These are phyloP conservation scores for Pichia sp. DNA, from an alignment of 1,139 yeast genomes.

Conservation along the genomic window DNA sequence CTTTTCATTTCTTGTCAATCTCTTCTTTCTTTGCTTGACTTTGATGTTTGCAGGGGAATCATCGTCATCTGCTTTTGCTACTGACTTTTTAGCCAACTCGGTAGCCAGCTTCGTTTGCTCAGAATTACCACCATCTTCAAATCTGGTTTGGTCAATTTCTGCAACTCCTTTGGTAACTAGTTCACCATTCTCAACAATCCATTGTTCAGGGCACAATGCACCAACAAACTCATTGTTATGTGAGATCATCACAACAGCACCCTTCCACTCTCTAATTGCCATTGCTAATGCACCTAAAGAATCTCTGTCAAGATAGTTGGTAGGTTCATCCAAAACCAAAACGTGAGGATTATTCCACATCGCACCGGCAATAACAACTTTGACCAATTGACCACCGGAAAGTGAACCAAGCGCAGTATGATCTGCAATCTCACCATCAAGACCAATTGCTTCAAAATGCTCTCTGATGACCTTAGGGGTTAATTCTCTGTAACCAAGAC, in stretches of 20 bases:
- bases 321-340: constrained; percentile 95
- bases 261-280: constrained; percentile 96
- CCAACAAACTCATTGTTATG: constrained; percentile 97
- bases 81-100: constrained; percentile 38
- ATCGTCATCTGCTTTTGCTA: constrained; percentile 54
- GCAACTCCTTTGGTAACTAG: constrained; percentile 80
- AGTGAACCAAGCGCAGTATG: constrained; percentile 96
- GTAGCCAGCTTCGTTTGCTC: constrained; percentile 40
- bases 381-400: constrained; percentile 97
- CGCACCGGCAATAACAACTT: constrained; percentile 98
- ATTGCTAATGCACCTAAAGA: constrained; percentile 95
- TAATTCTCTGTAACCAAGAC: constrained; percentile 92
- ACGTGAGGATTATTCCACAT: constrained; percentile 99
- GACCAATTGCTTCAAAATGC: constrained; percentile 95
- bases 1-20: constrained; percentile 94
- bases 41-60: constrained; percentile 96
- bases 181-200: constrained; percentile 93
- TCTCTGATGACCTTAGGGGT: constrained; percentile 88
- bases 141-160: constrained; percentile 69
- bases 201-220: constrained; percentile 96
- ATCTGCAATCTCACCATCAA: constrained; percentile 97
- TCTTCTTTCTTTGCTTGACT: constrained; percentile 80
- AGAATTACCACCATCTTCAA: constrained; percentile 62
- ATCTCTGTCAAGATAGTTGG: constrained; percentile 96
- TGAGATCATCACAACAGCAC: constrained; percentile 98